phyloP scores from a whole-genome alignment of 148 eudicot genomes.

The Silene latifolia region DNA sequence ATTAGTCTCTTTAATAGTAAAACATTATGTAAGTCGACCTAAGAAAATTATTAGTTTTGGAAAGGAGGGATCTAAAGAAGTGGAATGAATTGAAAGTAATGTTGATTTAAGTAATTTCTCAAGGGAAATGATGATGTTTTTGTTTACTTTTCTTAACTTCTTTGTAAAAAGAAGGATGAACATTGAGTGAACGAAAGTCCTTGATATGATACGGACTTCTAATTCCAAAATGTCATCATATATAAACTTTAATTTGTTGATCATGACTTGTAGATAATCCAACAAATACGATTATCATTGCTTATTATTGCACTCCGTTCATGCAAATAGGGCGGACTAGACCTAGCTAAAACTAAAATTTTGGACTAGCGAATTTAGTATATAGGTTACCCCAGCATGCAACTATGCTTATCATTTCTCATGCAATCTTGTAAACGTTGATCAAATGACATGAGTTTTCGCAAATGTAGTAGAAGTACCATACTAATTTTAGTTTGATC shows the following conservation, averaged over 20 bases:
- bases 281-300: neutral
- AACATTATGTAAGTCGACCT: neutral
- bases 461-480: no score
- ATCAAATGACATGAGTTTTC: no score
- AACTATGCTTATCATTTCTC: no score
- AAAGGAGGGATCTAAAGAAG: constrained; percentile 17
- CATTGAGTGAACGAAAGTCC: neutral
- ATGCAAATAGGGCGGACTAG: neutral
- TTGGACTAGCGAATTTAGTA: no score
- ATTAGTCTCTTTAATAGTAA: neutral
- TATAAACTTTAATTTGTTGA: neutral
- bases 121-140: constrained; percentile 32
- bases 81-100: constrained; percentile 14
- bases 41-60: neutral
- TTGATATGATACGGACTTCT: constrained; percentile 1
- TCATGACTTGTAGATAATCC: neutral
- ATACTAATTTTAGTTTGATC: no score
- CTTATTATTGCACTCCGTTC: neutral
- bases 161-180: constrained; percentile 8
- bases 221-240: neutral
- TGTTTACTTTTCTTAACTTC: constrained; percentile 23
- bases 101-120: constrained; percentile 18
- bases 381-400: no score
- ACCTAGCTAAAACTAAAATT: no score
- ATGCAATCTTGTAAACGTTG: no score